A percentile compares a stretch with the other conserved stretches of the same genome.
phyloP scores from a whole-genome alignment of 352 stramenopile genomes.

The Pythium utonaiense region DNA sequence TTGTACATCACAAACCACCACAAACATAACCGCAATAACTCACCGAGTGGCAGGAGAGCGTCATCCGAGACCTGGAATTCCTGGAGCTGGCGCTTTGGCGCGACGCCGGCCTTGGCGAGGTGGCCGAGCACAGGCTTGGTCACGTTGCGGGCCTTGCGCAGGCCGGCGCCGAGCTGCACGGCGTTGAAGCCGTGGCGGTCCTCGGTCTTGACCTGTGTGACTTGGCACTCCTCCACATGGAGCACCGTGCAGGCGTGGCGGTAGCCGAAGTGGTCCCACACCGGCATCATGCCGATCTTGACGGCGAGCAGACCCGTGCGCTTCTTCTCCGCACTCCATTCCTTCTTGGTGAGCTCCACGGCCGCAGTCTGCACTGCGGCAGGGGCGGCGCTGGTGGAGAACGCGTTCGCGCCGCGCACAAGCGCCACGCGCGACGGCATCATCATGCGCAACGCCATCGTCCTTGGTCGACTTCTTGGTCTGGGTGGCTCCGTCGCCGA shows the following conservation, averaged over 20 bases:
- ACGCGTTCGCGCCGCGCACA: constrained; percentile 12
- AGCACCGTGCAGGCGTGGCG: constrained; percentile 95
- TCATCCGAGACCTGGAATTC: constrained; percentile 95
- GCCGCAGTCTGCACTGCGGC: neutral
- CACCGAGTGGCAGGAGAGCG: constrained; percentile 81
- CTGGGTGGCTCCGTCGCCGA: neutral
- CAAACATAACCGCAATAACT: constrained; percentile 4
- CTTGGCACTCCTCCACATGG: constrained; percentile 89
- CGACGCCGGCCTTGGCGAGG: constrained; percentile 89
- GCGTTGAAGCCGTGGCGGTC: constrained; percentile 93
- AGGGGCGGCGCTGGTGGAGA: constrained; percentile 12
- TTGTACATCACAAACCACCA: neutral
- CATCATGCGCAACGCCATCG: constrained; percentile 19
- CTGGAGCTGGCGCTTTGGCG: constrained; percentile 92
- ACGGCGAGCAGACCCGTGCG: constrained; percentile 89
- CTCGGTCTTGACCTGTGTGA: constrained; percentile 95
- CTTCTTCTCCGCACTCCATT: constrained; percentile 79
- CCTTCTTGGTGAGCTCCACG: constrained; percentile 26
- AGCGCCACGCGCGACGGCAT: constrained; percentile 7
- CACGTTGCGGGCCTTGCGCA: constrained; percentile 96
- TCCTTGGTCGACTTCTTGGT: neutral
- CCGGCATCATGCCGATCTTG: constrained; percentile 99
- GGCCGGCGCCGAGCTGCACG: constrained; percentile 95
- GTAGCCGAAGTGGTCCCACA: constrained; percentile 98
- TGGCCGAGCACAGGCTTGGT: constrained; percentile 91